Evolutionary conservation across 1,284 basidiomycete genomes (phyloP), one percentile per base, ranked within the genome.

Genomic region (Blastosporella zonata): DNA sequence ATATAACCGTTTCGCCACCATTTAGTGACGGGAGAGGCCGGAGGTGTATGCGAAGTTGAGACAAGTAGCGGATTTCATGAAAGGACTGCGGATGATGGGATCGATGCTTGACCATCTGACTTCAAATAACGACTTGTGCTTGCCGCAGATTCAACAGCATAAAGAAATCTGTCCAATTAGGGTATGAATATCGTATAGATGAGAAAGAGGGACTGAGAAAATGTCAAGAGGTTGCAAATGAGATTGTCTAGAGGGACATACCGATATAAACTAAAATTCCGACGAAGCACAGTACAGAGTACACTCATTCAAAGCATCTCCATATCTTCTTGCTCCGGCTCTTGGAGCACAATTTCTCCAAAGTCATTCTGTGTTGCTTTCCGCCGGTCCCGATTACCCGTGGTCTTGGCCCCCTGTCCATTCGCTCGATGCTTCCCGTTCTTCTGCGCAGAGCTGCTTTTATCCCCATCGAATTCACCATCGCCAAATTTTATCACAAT

Each of bases 401-500:
- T 43, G 23, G 21, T 50, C 23, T 50, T 54, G 23, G 31, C 45
- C 28, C 25, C 36, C 12, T 25, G 36, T 8, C 44, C 52, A 54
- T 61, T 65, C 47, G 56, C 53, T 43, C 51, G 56, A 59, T 59
- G 57, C 27, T 63, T 60, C 33, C 56, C 59, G 13, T 60, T 63
- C 40, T 61, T 62, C 54, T 63, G 66, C 17, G 42, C 38, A 33
- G 57, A 50, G 45, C 52, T 47, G 45, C 59, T 52, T 20, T 47
- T 55, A 47, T 68, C 62, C 21, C 66, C 61, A 50, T 71, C 75
- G 29, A 73, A 71, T 49, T 77, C 67, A 6, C 78, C 84, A 50
- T 81, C 75, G 6, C 81, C 81, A 44, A 90, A 75, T 49, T 67
- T 79, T 44, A 90, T 71, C 29, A 81, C 64, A 27, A 87, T 65